Conservation (phyloP, 176 grass and related monocot species). For the Aegilops longissima region DNA sequence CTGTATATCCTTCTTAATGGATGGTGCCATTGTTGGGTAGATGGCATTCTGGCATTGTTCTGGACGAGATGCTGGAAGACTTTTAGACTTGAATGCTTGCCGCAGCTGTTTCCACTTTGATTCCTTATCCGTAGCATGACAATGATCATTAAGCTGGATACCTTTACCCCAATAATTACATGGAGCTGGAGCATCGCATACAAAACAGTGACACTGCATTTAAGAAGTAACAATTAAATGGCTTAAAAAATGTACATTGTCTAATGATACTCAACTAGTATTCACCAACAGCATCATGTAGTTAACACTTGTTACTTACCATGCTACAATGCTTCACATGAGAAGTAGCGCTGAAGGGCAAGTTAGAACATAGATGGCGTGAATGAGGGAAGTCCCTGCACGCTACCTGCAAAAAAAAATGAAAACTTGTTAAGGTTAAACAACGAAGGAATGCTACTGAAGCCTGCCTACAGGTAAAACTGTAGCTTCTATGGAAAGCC, state of each 20-base stretch:
- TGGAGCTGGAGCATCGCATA: conserved; percentile 84
- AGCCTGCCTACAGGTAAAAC: neutral
- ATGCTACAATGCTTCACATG: conserved; percentile 74
- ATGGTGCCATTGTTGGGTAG: conserved; percentile 17
- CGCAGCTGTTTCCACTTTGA: conserved; percentile 59
- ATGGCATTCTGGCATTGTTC: conserved; percentile 29
- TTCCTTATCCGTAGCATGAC: conserved; percentile 84
- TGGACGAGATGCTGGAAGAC: conserved; percentile 29
- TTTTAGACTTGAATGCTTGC: conserved; percentile 48
- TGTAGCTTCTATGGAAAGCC: neutral
- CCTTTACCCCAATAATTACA: conserved; percentile 76
- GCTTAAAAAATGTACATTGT: neutral
- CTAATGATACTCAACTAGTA: conserved; percentile 7
- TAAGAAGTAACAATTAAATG: conserved; percentile 28
- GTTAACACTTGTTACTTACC: conserved; percentile 44
- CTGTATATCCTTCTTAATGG: conserved; percentile 28
- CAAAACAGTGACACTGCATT: conserved; percentile 99
- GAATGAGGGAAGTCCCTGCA: conserved; percentile 96
- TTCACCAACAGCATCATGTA: conserved; percentile 13
- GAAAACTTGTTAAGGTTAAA: neutral
- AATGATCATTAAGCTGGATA: conserved; percentile 52
- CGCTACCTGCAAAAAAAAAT: conserved; percentile 61
- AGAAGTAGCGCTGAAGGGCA: conserved; percentile 71
- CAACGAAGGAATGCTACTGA: conserved; percentile 12
- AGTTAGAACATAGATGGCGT: conserved; percentile 84